These are phyloP conservation scores for Trichosporon coremiiforme DNA, from an alignment of 1,284 basidiomycete genomes.

Conservation along the genomic window DNA sequence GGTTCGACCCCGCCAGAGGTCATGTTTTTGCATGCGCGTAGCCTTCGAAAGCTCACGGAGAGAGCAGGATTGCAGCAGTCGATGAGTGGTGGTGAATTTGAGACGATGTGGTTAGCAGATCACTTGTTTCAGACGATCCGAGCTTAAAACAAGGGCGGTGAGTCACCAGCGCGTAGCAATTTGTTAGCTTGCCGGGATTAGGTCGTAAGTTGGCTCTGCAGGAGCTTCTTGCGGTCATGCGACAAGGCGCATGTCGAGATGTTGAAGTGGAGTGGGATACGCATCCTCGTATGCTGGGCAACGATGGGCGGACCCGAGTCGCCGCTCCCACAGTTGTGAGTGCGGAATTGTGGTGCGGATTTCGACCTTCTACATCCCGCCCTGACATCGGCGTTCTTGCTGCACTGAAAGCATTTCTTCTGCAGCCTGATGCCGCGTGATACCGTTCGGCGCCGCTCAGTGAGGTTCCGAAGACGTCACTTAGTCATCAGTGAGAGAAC, in stretches of 20 bases:
- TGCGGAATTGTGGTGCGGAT: background rate
- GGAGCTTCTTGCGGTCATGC: too few species aligned
- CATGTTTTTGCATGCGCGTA: background rate
- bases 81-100: background rate
- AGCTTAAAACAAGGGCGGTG: too few species aligned
- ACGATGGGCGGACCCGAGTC: background rate
- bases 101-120: too few species aligned
- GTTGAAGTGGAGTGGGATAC: background rate
- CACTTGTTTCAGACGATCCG: too few species aligned
- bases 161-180: too few species aligned
- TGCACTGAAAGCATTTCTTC: background rate
- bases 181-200: too few species aligned
- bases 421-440: background rate
- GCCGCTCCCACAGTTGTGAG: background rate
- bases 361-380: background rate
- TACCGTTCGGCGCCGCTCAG: too few species aligned
- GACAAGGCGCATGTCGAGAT: too few species aligned
- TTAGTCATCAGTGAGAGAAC: background rate
- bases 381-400: background rate
- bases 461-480: background rate
- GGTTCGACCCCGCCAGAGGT: slow-evolving; percentile 14
- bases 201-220: too few species aligned
- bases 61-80: background rate
- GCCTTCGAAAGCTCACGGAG: too few species aligned
- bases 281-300: background rate